phyloP scores from a whole-genome alignment of 179 eudicot genomes.

The Camellia oleifera region DNA sequence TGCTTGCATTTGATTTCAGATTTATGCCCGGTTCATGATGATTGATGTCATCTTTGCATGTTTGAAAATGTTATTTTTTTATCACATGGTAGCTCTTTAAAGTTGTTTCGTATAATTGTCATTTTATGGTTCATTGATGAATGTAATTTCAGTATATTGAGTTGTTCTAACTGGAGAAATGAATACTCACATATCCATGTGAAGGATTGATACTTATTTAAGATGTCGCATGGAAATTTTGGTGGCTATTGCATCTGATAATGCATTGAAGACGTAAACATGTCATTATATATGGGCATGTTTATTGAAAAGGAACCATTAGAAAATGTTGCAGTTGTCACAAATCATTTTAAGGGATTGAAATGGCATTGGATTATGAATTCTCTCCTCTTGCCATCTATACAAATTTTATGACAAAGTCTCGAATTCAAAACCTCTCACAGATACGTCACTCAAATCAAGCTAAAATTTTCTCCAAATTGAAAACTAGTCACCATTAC shows the following conservation, averaged over 20 bases:
- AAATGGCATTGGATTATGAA: not conserved
- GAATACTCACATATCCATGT: not conserved
- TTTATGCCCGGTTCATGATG: not conserved
- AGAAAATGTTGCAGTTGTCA: not conserved
- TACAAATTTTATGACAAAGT: not conserved
- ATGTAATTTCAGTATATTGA: not conserved
- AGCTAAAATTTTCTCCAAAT: not conserved
- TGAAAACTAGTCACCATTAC: not conserved
- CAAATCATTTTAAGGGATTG: not conserved
- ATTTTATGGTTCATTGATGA: not conserved
- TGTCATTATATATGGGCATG: not conserved
- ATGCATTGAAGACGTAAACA: not conserved
- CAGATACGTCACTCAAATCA: not conserved
- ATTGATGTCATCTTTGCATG: not conserved
- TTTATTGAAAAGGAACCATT: not conserved
- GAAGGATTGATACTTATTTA: not conserved
- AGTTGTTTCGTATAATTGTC: not conserved
- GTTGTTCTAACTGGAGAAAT: not conserved
- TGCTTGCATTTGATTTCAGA: not conserved
- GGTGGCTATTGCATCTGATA: not conserved
- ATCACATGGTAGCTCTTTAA: not conserved
- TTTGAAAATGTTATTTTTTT: not conserved
- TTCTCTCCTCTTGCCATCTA: not conserved
- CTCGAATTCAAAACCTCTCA: not conserved
- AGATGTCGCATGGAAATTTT: not conserved